Conservation (phyloP, 108 stramenopile genomes). For the Nitzschia sp. region DNA sequence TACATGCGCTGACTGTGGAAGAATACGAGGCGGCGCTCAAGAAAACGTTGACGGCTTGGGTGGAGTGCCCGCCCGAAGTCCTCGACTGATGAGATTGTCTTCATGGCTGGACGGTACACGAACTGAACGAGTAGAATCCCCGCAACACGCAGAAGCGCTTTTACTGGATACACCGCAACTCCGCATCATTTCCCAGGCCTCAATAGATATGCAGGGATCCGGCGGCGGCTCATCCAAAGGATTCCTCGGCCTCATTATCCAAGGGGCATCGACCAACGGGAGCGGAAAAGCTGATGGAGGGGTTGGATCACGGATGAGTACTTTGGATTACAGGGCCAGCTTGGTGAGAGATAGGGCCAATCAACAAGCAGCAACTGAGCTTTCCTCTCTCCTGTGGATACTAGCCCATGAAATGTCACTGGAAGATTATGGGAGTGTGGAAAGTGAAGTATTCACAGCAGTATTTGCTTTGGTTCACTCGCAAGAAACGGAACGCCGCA, state of each 20-base stretch:
- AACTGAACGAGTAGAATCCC: constrained; percentile 16
- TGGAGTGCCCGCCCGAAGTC: constrained; percentile 7
- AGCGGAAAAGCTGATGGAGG: background rate
- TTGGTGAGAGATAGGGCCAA: constrained; percentile 64
- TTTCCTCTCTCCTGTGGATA: constrained; percentile 71
- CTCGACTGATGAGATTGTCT: constrained; percentile 17
- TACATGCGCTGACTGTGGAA: constrained; percentile 15
- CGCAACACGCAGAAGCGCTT: constrained; percentile 69
- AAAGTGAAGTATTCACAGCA: constrained; percentile 73
- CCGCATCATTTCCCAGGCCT: constrained; percentile 66
- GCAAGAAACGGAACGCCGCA: constrained; percentile 42
- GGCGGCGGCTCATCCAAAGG: constrained; percentile 26
- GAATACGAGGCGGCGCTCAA: background rate
- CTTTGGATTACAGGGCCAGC: constrained; percentile 53
- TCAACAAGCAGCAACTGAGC: constrained; percentile 64
- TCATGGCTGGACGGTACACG: constrained; percentile 19
- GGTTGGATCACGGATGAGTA: background rate
- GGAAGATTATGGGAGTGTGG: constrained; percentile 76
- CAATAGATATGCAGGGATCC: constrained; percentile 68
- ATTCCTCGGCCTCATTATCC: constrained; percentile 19
- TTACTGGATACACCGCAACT: constrained; percentile 76
- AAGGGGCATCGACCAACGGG: background rate
- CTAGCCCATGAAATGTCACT: constrained; percentile 84
- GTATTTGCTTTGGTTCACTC: constrained; percentile 82
- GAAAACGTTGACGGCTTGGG: background rate